A percentile compares a stretch with the other conserved stretches of the same genome.
Evolutionary conservation across 495 filamentous ascomycete genomes (phyloP).

Genomic region (Cercophora scortea): DNA sequence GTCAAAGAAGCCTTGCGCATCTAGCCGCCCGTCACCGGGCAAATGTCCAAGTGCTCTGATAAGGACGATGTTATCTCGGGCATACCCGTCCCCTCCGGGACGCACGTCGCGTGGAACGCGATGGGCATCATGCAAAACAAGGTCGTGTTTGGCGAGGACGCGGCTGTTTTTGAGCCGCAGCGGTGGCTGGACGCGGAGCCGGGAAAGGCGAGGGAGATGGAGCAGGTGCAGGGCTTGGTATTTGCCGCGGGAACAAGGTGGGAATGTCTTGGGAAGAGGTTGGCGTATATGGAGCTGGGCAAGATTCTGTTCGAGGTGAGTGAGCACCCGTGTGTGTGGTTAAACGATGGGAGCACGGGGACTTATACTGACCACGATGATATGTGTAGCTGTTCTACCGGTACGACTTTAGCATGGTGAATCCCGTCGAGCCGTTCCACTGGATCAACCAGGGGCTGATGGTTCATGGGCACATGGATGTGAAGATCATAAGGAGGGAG

Average conservation of each 20-base stretch:
- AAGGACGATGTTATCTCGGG: background rate
- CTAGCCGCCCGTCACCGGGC: slow-evolving; percentile 31
- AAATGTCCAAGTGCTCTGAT: slow-evolving; percentile 14
- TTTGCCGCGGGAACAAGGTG: slow-evolving; percentile 32
- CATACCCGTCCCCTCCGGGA: background rate
- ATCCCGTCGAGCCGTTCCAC: slow-evolving; percentile 32
- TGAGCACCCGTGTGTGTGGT: background rate
- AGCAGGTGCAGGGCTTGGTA: slow-evolving; percentile 16
- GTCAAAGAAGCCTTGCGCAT: slow-evolving; percentile 41
- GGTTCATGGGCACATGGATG: slow-evolving; percentile 1
- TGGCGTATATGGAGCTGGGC: slow-evolving; percentile 39
- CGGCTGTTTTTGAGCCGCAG: slow-evolving; percentile 6
- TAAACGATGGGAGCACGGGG: background rate
- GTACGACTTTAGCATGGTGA: slow-evolving; percentile 38
- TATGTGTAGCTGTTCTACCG: slow-evolving; percentile 8
- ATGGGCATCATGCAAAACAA: background rate
- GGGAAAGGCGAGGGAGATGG: slow-evolving; percentile 24
- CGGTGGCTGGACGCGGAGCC: slow-evolving; percentile 4
- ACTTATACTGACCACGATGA: background rate
- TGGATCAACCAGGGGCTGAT: slow-evolving; percentile 5
- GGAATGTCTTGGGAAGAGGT: slow-evolving; percentile 32
- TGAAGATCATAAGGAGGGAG: background rate
- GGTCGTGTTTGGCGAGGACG: slow-evolving; percentile 5
- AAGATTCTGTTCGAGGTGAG: slow-evolving; percentile 49
- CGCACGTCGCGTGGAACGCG: background rate